Conservation (phyloP, 257 asterid genomes). For the Nicotiana attenuata region DNA sequence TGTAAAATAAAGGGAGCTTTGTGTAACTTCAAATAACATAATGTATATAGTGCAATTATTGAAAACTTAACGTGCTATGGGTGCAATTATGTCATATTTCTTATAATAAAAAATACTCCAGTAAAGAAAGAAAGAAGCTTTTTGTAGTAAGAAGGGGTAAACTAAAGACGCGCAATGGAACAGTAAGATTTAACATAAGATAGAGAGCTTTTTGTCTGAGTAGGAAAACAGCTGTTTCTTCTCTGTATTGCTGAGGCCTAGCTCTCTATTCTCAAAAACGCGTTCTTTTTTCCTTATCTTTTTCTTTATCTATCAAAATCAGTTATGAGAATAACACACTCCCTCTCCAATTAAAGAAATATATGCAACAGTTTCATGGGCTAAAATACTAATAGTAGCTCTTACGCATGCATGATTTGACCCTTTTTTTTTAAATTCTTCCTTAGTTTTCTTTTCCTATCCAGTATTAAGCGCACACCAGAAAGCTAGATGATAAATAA, state of each 20-base stretch:
- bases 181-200: conserved; percentile 12
- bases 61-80: background rate
- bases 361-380: background rate
- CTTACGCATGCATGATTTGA: conserved; percentile 5
- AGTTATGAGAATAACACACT: background rate
- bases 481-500: background rate
- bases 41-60: background rate
- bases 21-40: background rate
- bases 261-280: conserved; percentile 31
- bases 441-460: background rate
- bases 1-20: background rate
- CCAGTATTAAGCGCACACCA: background rate
- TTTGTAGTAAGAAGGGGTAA: background rate
- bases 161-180: conserved; percentile 26
- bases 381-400: background rate
- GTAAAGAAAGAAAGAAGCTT: background rate
- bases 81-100: background rate
- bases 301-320: background rate
- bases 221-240: conserved; percentile 48
- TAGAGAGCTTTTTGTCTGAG: background rate
- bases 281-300: conserved; percentile 22
- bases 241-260: conserved; percentile 44
- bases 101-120: background rate
- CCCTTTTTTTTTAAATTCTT: background rate
- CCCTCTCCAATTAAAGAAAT: background rate